phyloP scores from a whole-genome alignment of 2,329 filamentous ascomycete species.

The Aureobasidium mangrovei region DNA sequence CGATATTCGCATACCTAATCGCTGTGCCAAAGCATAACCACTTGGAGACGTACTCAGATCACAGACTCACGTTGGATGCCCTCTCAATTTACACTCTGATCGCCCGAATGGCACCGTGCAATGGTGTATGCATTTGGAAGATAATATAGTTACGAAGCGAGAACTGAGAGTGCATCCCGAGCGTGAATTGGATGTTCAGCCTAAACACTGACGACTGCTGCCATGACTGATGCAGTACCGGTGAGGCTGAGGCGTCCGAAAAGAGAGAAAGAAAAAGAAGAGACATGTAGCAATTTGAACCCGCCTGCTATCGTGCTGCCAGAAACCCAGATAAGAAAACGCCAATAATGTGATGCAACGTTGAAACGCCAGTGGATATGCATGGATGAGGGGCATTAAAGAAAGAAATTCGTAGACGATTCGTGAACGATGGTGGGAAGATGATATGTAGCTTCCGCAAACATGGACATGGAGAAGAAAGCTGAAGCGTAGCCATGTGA shows the following conservation, averaged over 20 bases:
- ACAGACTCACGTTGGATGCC: too few relatives aligned
- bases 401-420: constrained; percentile 6
- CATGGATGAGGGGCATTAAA: constrained; percentile 6
- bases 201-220: background rate
- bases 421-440: background rate
- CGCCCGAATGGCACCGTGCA: too few relatives aligned
- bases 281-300: background rate
- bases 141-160: too few relatives aligned
- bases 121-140: too few relatives aligned
- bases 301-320: background rate
- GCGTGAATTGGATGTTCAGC: background rate
- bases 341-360: background rate
- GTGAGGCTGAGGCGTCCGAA: background rate
- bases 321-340: background rate
- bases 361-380: constrained; percentile 7
- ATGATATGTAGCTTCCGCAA: background rate
- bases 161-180: background rate
- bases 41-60: too few relatives aligned
- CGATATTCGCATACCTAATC: too few relatives aligned
- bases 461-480: background rate
- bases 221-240: background rate
- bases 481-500: background rate
- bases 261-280: background rate
- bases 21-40: too few relatives aligned
- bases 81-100: too few relatives aligned